These are phyloP conservation scores for Penicillium simplicissimum DNA, from an alignment of 495 filamentous ascomycete genomes.

Conservation along the genomic window DNA sequence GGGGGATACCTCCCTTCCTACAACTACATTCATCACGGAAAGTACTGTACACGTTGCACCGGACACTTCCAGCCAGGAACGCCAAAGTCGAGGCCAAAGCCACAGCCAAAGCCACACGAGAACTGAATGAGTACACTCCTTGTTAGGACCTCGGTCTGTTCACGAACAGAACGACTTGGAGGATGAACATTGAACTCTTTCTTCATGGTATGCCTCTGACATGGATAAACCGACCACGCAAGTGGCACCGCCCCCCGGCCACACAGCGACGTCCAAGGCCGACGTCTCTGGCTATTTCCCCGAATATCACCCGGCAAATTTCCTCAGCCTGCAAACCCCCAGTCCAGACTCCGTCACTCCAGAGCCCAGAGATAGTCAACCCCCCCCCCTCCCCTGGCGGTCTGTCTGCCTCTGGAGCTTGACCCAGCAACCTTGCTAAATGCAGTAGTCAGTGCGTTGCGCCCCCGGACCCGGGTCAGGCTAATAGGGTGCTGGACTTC, in stretches of 20 bases:
- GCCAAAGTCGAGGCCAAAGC: neutral
- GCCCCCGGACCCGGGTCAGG: neutral
- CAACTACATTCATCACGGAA: neutral
- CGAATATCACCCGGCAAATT: constrained; percentile 1
- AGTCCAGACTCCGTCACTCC: too few relatives aligned
- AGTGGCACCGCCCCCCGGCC: too few relatives aligned
- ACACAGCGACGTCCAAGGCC: too few relatives aligned
- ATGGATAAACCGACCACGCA: too few relatives aligned
- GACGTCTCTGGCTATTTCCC: neutral
- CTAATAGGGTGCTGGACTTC: neutral
- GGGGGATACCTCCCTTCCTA: neutral
- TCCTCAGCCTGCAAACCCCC: neutral
- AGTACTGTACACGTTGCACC: neutral
- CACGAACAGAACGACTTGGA: neutral
- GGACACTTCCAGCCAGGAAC: too few relatives aligned
- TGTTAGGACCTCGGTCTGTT: neutral
- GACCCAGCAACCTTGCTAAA: neutral
- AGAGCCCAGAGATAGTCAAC: too few relatives aligned
- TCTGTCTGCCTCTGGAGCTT: neutral
- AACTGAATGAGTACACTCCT: neutral
- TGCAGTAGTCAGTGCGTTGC: neutral
- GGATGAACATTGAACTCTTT: neutral
- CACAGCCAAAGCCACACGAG: neutral
- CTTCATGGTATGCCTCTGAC: too few relatives aligned
- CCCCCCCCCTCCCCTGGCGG: too few relatives aligned